These are phyloP conservation scores for Eucalyptus cloeziana DNA, from an alignment of 345 rosid genomes.

Conservation along the genomic window DNA sequence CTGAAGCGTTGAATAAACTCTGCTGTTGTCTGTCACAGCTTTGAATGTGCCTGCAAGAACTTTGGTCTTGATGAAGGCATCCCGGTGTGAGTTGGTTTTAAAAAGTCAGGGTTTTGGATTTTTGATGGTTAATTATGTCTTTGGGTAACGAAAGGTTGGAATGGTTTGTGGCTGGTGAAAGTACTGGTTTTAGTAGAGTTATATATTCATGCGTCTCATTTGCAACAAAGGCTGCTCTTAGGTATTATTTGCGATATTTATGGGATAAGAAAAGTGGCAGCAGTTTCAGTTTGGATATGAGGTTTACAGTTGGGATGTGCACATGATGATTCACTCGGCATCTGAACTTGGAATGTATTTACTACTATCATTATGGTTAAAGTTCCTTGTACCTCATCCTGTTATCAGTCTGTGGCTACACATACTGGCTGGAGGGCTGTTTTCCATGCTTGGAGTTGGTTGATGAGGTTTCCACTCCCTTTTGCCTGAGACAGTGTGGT, in stretches of 20 bases:
- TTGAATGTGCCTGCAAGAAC: conserved; percentile 52
- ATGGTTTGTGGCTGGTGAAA: not conserved
- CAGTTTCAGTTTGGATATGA: not conserved
- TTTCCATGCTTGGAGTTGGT: not conserved
- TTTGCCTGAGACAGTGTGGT: not conserved
- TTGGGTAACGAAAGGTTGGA: not conserved
- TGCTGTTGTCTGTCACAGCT: conserved; percentile 52
- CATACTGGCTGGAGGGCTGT: not conserved
- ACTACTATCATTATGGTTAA: not conserved
- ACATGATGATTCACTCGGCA: not conserved
- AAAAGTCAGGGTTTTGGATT: conserved; percentile 8
- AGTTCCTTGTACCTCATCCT: not conserved
- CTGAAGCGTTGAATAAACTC: conserved; percentile 21
- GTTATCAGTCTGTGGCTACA: not conserved
- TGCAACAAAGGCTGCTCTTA: not conserved
- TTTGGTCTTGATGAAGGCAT: conserved; percentile 62
- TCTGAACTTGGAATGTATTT: not conserved
- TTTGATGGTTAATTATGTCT: conserved; percentile 9
- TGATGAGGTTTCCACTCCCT: not conserved
- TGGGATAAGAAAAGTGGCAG: not conserved
- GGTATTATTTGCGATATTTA: not conserved
- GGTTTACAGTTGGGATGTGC: not conserved
- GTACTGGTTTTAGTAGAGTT: not conserved
- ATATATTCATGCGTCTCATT: not conserved
- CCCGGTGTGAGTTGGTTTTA: conserved; percentile 32